Conservation (phyloP, 1,139 yeast genomes). For the Hansenula lynferdii region DNA sequence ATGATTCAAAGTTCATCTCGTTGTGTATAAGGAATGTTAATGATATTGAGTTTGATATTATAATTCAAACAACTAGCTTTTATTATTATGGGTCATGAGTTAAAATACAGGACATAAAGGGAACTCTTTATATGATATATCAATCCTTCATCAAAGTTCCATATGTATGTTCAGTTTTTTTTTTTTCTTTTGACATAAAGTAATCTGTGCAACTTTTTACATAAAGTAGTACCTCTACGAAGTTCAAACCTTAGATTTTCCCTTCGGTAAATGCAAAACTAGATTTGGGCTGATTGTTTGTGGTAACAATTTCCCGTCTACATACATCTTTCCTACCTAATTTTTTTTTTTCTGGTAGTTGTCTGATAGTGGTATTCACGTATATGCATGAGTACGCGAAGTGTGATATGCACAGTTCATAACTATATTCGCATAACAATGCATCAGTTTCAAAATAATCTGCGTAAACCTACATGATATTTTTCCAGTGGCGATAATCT, state of each 20-base stretch:
- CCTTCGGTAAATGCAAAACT: too few relatives aligned
- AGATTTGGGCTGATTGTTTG: not conserved
- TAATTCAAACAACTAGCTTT: too few relatives aligned
- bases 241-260: too few relatives aligned
- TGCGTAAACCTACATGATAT: too few relatives aligned
- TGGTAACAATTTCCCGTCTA: too few relatives aligned
- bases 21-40: not conserved
- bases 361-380: not conserved
- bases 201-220: not conserved
- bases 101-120: too few relatives aligned
- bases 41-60: not conserved
- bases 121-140: too few relatives aligned
- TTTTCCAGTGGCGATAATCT: too few relatives aligned
- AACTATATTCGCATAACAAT: not conserved
- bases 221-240: not conserved
- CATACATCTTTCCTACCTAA: not conserved
- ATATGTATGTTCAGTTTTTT: not conserved
- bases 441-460: not conserved
- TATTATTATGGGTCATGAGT: too few relatives aligned
- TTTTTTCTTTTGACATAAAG: slow-evolving; percentile 1
- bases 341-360: not conserved
- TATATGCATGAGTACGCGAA: not conserved
- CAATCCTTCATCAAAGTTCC: not conserved
- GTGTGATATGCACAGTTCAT: not conserved
- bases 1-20: not conserved